These are phyloP conservation scores for Coemansia pectinata DNA, from an alignment of 192 early-diverging fungal genomes.

Conservation along the genomic window DNA sequence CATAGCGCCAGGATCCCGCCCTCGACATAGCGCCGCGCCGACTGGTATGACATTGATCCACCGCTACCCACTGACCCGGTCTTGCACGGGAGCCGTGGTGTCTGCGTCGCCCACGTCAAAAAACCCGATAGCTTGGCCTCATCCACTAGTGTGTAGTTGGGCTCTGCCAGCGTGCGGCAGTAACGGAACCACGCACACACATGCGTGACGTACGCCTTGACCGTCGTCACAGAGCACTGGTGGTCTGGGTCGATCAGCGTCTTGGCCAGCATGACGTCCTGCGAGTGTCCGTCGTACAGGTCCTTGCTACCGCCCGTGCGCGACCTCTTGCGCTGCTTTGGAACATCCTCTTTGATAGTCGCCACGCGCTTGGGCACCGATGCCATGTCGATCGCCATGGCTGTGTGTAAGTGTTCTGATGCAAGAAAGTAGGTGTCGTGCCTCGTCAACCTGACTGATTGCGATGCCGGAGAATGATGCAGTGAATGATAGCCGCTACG, in stretches of 20 bases:
- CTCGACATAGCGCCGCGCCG: conserved; percentile 54
- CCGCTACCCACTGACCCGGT: conserved; percentile 30
- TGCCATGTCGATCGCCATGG: not conserved
- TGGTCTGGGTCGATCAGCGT: conserved; percentile 57
- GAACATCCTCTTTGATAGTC: conserved; percentile 24
- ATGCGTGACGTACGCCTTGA: conserved; percentile 56
- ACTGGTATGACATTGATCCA: conserved; percentile 57
- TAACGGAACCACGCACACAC: conserved; percentile 57
- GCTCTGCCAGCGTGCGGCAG: conserved; percentile 51
- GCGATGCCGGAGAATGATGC: not conserved
- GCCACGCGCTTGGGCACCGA: conserved; percentile 4
- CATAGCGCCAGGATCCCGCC: conserved; percentile 57
- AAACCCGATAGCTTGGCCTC: conserved; percentile 57
- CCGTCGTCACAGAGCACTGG: conserved; percentile 56
- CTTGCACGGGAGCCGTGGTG: conserved; percentile 55
- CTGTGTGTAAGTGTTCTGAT: not conserved
- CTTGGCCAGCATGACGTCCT: conserved; percentile 56
- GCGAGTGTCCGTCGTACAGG: conserved; percentile 56
- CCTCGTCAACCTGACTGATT: not conserved
- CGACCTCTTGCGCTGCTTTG: conserved; percentile 55
- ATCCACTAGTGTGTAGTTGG: conserved; percentile 53
- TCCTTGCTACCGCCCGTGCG: conserved; percentile 55
- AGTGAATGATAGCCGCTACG: not conserved
- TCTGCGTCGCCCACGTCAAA: conserved; percentile 55
- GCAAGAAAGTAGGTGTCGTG: not conserved